These are phyloP conservation scores for Venturia effusa DNA, from an alignment of 2,329 filamentous ascomycete genomes.

Conservation along the genomic window DNA sequence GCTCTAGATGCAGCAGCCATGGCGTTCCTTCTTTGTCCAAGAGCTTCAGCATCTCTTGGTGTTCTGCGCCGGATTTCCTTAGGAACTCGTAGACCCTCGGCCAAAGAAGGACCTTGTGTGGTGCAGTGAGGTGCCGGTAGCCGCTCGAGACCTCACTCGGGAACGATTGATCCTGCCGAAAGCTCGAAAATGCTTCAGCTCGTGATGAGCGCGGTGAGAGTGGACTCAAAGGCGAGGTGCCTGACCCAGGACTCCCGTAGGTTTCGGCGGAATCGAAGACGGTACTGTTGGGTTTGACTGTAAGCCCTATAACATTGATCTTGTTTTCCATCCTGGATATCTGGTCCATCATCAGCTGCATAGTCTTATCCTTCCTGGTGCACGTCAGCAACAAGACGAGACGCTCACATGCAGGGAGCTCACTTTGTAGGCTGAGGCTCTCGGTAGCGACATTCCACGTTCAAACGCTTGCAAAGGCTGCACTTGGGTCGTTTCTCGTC, in stretches of 20 bases:
- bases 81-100: slow-evolving; percentile 16
- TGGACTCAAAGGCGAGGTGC: background rate
- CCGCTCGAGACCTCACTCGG: slow-evolving; percentile 15
- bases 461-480: slow-evolving; percentile 45
- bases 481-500: slow-evolving; percentile 53
- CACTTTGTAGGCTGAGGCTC: slow-evolving; percentile 44
- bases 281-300: background rate
- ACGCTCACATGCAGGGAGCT: background rate
- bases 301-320: slow-evolving; percentile 1
- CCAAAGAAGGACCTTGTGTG: slow-evolving; percentile 16
- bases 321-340: slow-evolving; percentile 6
- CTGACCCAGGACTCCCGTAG: background rate
- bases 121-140: slow-evolving; percentile 13
- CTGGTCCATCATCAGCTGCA: slow-evolving; percentile 6
- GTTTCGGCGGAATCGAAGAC: background rate
- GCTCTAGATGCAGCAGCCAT: slow-evolving; percentile 27
- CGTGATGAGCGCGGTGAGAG: background rate
- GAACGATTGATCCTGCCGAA: background rate
- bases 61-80: slow-evolving; percentile 23
- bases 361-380: slow-evolving; percentile 10
- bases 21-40: slow-evolving; percentile 27
- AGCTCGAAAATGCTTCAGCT: background rate
- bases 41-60: slow-evolving; percentile 19
- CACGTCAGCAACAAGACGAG: background rate
- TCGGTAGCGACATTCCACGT: slow-evolving; percentile 49